These are phyloP conservation scores for Cicer yamashitae DNA, from an alignment of 306 rosid species.

Conservation along the genomic window DNA sequence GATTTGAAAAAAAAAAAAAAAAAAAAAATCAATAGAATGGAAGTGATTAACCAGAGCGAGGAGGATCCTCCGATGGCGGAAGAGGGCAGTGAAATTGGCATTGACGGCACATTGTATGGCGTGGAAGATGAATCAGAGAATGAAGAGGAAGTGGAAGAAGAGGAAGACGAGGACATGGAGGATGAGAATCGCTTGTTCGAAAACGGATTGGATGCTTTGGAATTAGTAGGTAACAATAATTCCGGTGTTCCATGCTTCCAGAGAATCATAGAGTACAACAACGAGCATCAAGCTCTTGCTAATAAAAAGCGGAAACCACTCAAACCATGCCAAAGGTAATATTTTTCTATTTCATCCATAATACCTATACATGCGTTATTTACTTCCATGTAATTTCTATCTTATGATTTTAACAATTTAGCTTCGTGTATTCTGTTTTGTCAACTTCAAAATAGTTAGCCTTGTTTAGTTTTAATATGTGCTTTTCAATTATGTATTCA, in stretches of 20 bases:
- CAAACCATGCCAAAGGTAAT: conserved; percentile 46
- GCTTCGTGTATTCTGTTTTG: no score
- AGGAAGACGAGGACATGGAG: conserved; percentile 45
- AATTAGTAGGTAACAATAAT: conserved; percentile 58
- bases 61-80: conserved; percentile 17
- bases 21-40: neutral
- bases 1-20: no score
- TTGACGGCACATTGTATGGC: neutral
- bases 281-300: conserved; percentile 59
- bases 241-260: conserved; percentile 59
- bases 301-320: conserved; percentile 68
- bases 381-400: neutral
- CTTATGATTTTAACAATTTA: no score
- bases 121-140: conserved; percentile 33
- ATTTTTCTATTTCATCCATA: no score
- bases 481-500: conserved; percentile 3
- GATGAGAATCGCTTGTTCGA: conserved; percentile 63
- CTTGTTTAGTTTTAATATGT: neutral
- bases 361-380: neutral
- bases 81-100: conserved; percentile 2
- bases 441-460: neutral
- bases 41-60: neutral
- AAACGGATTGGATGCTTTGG: conserved; percentile 70
- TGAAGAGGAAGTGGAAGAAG: conserved; percentile 45
- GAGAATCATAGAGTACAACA: conserved; percentile 62